Evolutionary conservation across 108 stramenopile species (phyloP).

Genomic region (Hondaea fermentalgiana): DNA sequence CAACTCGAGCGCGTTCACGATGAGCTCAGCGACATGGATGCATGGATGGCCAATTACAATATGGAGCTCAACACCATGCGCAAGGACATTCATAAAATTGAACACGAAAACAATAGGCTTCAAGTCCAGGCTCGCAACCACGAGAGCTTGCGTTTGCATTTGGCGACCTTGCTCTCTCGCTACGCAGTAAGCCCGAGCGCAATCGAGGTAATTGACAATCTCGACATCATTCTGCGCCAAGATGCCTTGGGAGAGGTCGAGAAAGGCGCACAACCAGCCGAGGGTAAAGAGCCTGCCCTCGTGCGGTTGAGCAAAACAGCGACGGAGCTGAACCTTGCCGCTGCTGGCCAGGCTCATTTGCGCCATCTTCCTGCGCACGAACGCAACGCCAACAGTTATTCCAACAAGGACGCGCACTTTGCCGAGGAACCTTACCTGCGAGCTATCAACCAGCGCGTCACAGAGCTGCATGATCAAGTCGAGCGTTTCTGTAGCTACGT

Average conservation of each 20-base stretch:
- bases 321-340: background rate
- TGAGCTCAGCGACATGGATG: slow-evolving; percentile 1
- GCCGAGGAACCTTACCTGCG: background rate
- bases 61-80: slow-evolving; percentile 9
- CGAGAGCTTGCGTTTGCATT: background rate
- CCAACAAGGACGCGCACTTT: background rate
- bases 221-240: background rate
- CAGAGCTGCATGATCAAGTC: background rate
- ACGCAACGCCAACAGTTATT: background rate
- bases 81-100: slow-evolving; percentile 2
- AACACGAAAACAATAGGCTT: background rate
- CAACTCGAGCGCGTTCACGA: background rate
- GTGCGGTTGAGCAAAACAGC: background rate
- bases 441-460: background rate
- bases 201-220: background rate
- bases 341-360: background rate
- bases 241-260: background rate
- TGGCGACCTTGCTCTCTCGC: background rate
- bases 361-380: background rate
- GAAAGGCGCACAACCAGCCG: background rate
- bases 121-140: background rate
- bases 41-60: slow-evolving; percentile 5
- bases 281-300: background rate
- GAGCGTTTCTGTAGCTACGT: background rate
- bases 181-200: background rate